Percentiles rank a stretch among this genome's conserved stretches.
Evolutionary conservation across 495 filamentous ascomycete species (phyloP).

Genomic region (Podospora comata): DNA sequence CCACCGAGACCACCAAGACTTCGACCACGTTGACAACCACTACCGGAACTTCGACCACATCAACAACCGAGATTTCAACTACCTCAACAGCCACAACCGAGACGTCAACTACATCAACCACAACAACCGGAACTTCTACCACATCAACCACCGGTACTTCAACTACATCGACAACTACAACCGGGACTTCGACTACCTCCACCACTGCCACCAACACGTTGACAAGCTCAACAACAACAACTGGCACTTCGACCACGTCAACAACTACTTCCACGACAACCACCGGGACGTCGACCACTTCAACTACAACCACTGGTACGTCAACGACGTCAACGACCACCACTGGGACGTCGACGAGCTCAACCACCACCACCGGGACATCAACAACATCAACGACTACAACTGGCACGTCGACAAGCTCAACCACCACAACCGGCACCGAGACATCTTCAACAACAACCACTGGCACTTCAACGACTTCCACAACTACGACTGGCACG

Average conservation of each 20-base stretch:
- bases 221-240: neutral
- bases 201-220: neutral
- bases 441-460: neutral
- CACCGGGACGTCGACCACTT: neutral
- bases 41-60: neutral
- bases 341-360: neutral
- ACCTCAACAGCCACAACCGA: neutral
- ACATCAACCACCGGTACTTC: neutral
- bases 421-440: neutral
- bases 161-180: too few relatives aligned
- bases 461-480: neutral
- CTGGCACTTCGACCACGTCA: neutral
- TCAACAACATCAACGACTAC: neutral
- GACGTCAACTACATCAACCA: neutral
- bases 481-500: neutral
- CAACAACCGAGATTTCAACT: neutral
- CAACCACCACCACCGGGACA: neutral
- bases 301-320: neutral
- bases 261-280: neutral
- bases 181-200: too few relatives aligned
- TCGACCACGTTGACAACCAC: neutral
- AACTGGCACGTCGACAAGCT: neutral
- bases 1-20: neutral
- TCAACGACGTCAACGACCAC: neutral
- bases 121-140: neutral